Base-by-base conservation (phyloP, 2,329 filamentous ascomycete species). In the Aureobasidium sp. region DNA sequence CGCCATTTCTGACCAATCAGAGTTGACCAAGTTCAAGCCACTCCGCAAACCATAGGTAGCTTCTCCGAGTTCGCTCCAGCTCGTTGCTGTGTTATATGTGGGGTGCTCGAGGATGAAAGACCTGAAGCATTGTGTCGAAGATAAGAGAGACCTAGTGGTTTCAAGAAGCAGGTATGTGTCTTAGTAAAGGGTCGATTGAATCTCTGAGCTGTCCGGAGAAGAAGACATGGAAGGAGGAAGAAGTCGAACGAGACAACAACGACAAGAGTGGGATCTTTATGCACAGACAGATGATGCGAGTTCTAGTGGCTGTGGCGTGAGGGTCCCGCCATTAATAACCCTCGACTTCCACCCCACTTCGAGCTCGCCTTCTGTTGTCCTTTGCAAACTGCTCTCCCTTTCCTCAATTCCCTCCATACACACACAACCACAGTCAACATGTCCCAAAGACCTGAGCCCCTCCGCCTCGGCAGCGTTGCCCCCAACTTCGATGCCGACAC, bases 401-500 rank as follows among this genome's bases (percentile, higher is more conserved):
- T 33, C 33, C 9, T 47, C 29, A 24, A 29, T 22, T 19, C n/a
- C 19, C 14, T 27, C 39, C 45, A 48, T 48, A 53, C 39, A 19
- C 50, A 62, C 31, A 52, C 31, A 47, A 40, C 17, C 33, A 58
- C 45, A 40, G 24, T 29, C 42, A 58, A 37, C n/a, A 58, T 58
- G 54, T 58, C 54, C 39, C 22, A 60, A 64, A 37, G 68, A 68
- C 63, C 62, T 67, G 40, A 71, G 70, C 64, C 77, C 70, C 81
- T 88, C 73, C 85, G 85, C 71, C 81, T 88, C 69, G 85, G 85
- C 73, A 85, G 79, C 74, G 79, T 77, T 70, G 86, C 85, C 70
- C 86, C 86, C 68, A 83, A 89, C 79, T 88, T 89, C 79, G 75
- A 86, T 68, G 84, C 86, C 64, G 81, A 86, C 70, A 87, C 86